Evolutionary conservation across 1,284 basidiomycete genomes (phyloP), one percentile per base, ranked within the genome.

Genomic region (Marasmius sp.): DNA sequence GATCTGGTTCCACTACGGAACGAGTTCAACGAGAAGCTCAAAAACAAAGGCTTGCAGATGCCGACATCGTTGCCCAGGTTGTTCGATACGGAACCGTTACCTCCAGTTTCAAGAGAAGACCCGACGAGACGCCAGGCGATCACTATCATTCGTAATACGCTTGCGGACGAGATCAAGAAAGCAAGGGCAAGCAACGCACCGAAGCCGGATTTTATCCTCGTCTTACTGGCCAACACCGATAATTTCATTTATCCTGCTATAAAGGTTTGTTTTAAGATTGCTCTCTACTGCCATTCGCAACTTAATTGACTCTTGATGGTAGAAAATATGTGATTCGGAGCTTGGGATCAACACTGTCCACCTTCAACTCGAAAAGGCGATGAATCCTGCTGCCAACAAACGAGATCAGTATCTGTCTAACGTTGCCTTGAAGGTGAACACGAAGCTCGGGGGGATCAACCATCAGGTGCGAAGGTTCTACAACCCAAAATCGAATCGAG

Each of bases 381-480:
- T 86, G 10, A 73, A 72, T 10, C 22, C 45, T 9, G 27, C 47
- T 16, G 45, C 38, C 34, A 79, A 68, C 59, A 84, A 85, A 66
- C 86, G 88, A 68, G 86, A 89, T 61, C 89, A 91, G 66, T 93
- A 93, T 72, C 84, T 91, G 64, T 88, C 89, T 5, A 93, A 92
- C 66, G 83, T 92, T 18, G 85, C 86, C 1, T 68, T 84, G 53
- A 83, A 85, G 58, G 80, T 91, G 12, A 94, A 94, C 67, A 85
- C 85, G 37, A 94, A 94, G 73, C 83, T 93, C 1, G 89, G 90
- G 2, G 92, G 92, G 0, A 74, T 86, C 27, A 94, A 94, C 68
- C 91, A 92, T 72, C 69, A 82, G 63, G 79, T 79, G n/a, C 39
- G 67, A 37, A 63, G 62, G 33, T 53, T 47, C 57, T 12, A 10